Conservation (phyloP, 2,329 filamentous ascomycete genomes). For the Diplocarpon mali region DNA sequence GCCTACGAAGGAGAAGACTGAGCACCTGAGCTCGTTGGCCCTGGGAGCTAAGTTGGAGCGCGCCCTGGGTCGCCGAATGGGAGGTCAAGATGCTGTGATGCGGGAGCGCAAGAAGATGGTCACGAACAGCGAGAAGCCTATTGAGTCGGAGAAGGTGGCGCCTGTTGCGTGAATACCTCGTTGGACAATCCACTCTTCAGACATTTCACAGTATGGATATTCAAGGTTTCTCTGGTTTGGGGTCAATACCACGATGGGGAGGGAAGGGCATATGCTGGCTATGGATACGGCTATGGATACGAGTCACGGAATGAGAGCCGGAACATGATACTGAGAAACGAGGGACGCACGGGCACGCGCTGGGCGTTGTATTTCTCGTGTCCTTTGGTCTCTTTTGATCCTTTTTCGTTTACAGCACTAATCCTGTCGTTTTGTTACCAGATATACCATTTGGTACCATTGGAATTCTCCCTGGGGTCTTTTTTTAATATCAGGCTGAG, state of each 20-base stretch:
- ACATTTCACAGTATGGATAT: not conserved
- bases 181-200: not conserved
- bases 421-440: not conserved
- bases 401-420: not conserved
- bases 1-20: constrained; percentile 52
- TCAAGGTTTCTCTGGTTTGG: not conserved
- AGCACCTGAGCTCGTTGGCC: constrained; percentile 58
- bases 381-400: not conserved
- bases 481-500: not conserved
- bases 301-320: not conserved
- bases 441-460: constrained; percentile 2
- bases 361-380: constrained; percentile 2
- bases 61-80: constrained; percentile 58
- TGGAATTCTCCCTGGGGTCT: not conserved
- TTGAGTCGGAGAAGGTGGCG: constrained; percentile 8
- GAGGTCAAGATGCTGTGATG: constrained; percentile 59
- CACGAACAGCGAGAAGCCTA: constrained; percentile 3
- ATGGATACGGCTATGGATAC: not conserved
- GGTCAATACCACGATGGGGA: not conserved
- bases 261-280: not conserved
- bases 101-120: constrained; percentile 26
- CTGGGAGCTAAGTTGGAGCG: constrained; percentile 65
- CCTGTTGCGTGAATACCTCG: not conserved
- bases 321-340: not conserved
- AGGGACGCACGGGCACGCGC: not conserved